Conservation (phyloP, 345 rosid species). For the Firmiana major region DNA sequence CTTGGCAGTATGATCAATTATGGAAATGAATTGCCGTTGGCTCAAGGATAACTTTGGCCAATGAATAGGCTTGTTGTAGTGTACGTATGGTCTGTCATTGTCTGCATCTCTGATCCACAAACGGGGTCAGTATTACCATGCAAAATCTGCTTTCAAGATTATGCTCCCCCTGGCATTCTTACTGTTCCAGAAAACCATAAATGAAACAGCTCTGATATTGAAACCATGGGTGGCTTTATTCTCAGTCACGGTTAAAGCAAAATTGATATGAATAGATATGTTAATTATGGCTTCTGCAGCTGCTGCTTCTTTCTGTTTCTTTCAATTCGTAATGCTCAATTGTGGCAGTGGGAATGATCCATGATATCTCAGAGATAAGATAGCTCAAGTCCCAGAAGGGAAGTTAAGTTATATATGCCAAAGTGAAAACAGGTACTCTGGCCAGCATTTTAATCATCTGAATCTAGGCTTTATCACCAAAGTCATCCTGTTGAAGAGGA, state of each 20-base stretch:
- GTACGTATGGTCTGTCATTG: not conserved
- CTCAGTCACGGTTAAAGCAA: not conserved
- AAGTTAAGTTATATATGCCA: not conserved
- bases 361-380: not conserved
- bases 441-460: no score
- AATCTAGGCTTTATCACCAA: no score
- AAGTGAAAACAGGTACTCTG: not conserved
- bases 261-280: not conserved
- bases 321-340: not conserved
- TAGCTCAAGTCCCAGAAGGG: not conserved
- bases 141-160: conserved; percentile 5
- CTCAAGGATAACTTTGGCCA: conserved; percentile 92
- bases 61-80: not conserved
- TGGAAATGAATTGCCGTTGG: conserved; percentile 83
- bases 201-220: not conserved
- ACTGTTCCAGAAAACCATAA: not conserved
- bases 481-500: no score
- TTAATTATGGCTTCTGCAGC: not conserved
- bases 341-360: not conserved
- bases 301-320: not conserved
- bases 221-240: not conserved
- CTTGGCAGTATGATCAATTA: conserved; percentile 75
- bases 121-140: not conserved
- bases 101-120: not conserved
- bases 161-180: not conserved